Base-by-base conservation (phyloP, 2,329 filamentous ascomycete species). In the Cladosporium sp. region DNA sequence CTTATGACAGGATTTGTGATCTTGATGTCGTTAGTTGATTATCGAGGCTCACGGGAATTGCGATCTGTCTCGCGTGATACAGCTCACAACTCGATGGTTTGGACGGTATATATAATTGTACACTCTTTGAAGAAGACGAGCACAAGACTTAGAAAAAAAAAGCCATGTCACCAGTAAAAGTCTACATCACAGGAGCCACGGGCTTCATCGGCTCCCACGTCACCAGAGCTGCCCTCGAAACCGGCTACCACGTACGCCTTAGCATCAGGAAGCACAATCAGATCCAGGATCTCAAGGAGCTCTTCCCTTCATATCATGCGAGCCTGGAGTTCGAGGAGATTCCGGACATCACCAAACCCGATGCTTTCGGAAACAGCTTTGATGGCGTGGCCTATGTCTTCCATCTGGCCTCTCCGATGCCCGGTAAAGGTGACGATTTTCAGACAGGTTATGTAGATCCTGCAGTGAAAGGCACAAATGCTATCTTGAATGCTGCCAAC, bases 371-470 rank as follows among this genome's bases (percentile, higher is more conserved):
- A 13, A 35, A 17, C 6, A 36, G 24, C 22, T 58, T 71, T 9
- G 20, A 65, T 3, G 63, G 57, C 34, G 67, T 68, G 10, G 57
- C 65, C 7, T 64, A 66, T 48, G 59, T 70, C 49, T 64, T 70
- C 36, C 69, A 71, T 34, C 37, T 71, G 1, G 70, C 70, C 17
- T 68, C 68, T 4, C 67, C 70, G n/a, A 57, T 70, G 51, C 62
- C 63, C 4, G 60, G 58, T 4, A 58, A 49, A 47, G 55, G 47
- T 3, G 45, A 58, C 2, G 44, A 69, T 50, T 57, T 56, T 22
- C 45, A 62, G 55, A 53, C 62, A 9, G 65, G 64, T 9, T 66
- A 64, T 20, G 56, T 68, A 15, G 52, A 69, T 8, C 68, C 69
- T 9, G 68, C 68, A 7, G 62, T 70, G 1, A 13, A 65, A 5